Evolutionary conservation across 371 early-diverging fungal genomes (phyloP).

Genomic region (Phascolomyces articulosus): DNA sequence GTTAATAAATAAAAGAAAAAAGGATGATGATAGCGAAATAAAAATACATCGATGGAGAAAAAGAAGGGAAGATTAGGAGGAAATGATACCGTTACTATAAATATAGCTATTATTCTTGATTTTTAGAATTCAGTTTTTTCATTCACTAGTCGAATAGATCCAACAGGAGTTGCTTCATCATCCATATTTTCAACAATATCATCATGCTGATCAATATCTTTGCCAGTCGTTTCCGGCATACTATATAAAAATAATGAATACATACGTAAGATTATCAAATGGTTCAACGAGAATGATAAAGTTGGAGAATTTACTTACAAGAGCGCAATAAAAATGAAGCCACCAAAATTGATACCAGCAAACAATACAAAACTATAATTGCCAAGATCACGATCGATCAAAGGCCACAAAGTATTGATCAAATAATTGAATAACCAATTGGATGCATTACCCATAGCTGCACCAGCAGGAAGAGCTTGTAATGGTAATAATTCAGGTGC

Average conservation of each 20-base stretch:
- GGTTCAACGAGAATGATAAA: not conserved
- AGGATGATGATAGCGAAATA: no score
- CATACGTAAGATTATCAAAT: no score
- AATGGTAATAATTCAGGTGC: slow-evolving; percentile 52
- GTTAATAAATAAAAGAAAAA: no score
- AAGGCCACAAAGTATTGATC: slow-evolving; percentile 47
- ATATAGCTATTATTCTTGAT: no score
- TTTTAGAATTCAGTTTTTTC: not conserved
- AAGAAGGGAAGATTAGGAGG: no score
- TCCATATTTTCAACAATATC: not conserved
- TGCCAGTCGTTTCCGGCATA: slow-evolving; percentile 50
- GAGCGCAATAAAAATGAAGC: slow-evolving; percentile 39
- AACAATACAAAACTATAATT: slow-evolving; percentile 45
- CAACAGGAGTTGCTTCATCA: not conserved
- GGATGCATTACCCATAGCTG: slow-evolving; percentile 44
- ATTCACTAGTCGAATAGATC: not conserved
- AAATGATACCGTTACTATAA: no score
- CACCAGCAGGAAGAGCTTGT: slow-evolving; percentile 46
- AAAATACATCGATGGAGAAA: no score
- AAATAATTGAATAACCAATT: slow-evolving; percentile 52
- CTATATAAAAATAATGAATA: not conserved
- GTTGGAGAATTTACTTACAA: slow-evolving; percentile 7
- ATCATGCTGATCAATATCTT: slow-evolving; percentile 34
- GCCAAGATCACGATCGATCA: slow-evolving; percentile 31
- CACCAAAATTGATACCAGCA: slow-evolving; percentile 42